Evolutionary conservation across 2,329 filamentous ascomycete genomes (phyloP), one percentile per base, ranked within the genome.

Genomic region (Colletotrichum sp.): DNA sequence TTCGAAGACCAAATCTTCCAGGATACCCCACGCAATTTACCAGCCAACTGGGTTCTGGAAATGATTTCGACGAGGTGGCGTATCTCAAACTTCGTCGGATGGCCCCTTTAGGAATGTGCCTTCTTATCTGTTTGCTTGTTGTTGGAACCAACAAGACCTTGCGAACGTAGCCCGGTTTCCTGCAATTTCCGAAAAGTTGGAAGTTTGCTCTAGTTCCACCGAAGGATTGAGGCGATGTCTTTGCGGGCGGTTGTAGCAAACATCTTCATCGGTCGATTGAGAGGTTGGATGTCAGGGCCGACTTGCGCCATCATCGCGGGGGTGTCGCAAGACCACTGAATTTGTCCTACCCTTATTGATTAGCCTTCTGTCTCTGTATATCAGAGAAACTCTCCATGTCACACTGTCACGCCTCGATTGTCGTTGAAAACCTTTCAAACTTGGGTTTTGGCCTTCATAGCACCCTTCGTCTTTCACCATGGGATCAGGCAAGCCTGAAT

Each of bases 1-100:
- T 48, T 48, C 0, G 3, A 5, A 3, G 0, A 21, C 10, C 3
- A 7, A 13, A 1, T 21, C 10, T 21, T 21, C 43, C 2, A 52
- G 43, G n/a, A 4, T 52, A 21, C 10, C 43, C 4, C 43, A 21
- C 4, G n/a, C 43, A 21, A 21, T 13, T 52, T 52, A 4, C 43
- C 43, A 52, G 0, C 6, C 43, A 0, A 21, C 43, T 3, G 43
- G 43, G n/a, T 21, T 52, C n/a, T 21, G 43, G n/a, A 21, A 52
- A 52, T 13, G 43, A 52, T 3, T 21, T 0, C 2, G 10, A 21
- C n/a, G 9, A 52, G n/a, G n/a, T 21, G n/a, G 43, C 43, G 6
- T 13, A 13, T 52, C 4, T 7, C 43, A 6, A 6, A 59, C 26
- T 4, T 12, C 7, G 7, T 28, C 55, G 55, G 55, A 28, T 28